phyloP scores from a whole-genome alignment of 331 rosid species.

The Acacia concinna region DNA sequence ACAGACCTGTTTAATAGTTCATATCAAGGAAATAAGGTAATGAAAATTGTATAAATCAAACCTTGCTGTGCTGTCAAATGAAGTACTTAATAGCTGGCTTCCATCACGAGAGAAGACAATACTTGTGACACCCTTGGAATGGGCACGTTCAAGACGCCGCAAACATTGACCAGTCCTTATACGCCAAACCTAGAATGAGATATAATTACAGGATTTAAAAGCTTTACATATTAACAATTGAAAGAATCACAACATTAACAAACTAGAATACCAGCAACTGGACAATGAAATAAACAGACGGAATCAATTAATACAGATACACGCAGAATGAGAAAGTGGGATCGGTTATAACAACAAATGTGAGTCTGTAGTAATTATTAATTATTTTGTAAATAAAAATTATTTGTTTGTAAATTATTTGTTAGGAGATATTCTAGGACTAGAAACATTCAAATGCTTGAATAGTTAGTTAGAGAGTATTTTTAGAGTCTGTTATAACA shows the following conservation, averaged over 20 bases:
- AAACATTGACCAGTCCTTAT: slow-evolving; percentile 97
- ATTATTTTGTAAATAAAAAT: no score
- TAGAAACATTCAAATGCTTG: no score
- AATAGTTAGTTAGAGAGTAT: no score
- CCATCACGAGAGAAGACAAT: slow-evolving; percentile 97
- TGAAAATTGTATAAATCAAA: slow-evolving; percentile 31
- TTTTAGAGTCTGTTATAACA: no score
- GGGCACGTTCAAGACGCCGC: slow-evolving; percentile 98
- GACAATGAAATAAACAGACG: slow-evolving; percentile 1
- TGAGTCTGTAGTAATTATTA: no score
- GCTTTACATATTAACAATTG: neutral
- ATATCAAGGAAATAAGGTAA: neutral
- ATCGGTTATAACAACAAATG: neutral
- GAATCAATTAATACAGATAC: neutral
- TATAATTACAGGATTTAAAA: slow-evolving; percentile 15
- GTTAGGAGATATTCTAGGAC: no score
- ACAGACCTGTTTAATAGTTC: neutral
- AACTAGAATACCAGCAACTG: neutral
- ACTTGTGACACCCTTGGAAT: slow-evolving; percentile 94
- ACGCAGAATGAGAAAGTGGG: slow-evolving; percentile 3
- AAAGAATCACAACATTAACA: slow-evolving; percentile 14
- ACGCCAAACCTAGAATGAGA: slow-evolving; percentile 81
- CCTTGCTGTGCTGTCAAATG: slow-evolving; percentile 98
- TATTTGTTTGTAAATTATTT: no score
- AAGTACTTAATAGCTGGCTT: slow-evolving; percentile 90